Conservation (phyloP, 2,329 filamentous ascomycete genomes). For the Zasmidium citrigriseum region DNA sequence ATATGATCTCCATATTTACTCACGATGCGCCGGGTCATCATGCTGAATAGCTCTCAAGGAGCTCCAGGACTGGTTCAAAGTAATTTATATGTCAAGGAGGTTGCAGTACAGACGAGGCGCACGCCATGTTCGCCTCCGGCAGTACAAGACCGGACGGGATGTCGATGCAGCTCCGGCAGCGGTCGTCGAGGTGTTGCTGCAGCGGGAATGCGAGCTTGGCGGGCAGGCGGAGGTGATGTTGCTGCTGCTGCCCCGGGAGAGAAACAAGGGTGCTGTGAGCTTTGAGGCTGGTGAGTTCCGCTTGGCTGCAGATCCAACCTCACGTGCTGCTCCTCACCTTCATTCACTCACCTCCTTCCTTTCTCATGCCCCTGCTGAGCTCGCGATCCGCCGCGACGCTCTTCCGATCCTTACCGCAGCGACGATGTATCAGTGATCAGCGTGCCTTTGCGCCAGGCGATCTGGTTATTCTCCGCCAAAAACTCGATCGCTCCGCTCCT, state of each 20-base stretch:
- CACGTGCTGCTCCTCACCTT: neutral
- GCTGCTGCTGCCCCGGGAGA: neutral
- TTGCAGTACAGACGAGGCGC: neutral
- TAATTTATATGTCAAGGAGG: constrained; percentile 5
- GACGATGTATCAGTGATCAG: constrained; percentile 15
- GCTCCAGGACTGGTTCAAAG: neutral
- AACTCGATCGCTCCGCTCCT: constrained; percentile 36
- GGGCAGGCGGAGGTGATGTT: neutral
- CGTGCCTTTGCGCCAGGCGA: constrained; percentile 30
- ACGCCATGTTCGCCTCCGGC: neutral
- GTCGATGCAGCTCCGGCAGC: neutral
- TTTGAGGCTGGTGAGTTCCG: neutral
- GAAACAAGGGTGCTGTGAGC: neutral
- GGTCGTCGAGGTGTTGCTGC: neutral
- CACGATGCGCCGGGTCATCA: constrained; percentile 26
- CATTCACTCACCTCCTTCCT: neutral
- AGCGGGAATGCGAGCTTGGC: neutral
- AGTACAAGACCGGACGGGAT: neutral
- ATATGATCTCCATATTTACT: neutral
- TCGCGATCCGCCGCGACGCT: constrained; percentile 9
- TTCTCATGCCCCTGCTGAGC: constrained; percentile 14
- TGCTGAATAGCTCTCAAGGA: constrained; percentile 2
- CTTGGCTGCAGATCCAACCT: neutral
- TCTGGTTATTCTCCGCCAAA: constrained; percentile 44
- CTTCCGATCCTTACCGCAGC: neutral